Evolutionary conservation across 2,329 filamentous ascomycete genomes (phyloP), one percentile per base, ranked within the genome.

Genomic region (Colletotrichum agaves): DNA sequence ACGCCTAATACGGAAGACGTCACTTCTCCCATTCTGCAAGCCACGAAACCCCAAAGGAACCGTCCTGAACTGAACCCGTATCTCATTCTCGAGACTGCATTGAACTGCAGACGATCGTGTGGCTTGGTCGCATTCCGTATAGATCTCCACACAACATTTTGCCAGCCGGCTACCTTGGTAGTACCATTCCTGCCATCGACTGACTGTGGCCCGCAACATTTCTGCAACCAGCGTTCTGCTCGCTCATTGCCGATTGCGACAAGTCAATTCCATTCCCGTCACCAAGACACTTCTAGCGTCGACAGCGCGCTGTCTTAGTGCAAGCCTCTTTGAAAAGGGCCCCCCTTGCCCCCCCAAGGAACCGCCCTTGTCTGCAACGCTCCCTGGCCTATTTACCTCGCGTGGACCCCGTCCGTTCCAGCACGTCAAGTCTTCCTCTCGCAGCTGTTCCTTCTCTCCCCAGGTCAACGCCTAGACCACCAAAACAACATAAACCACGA

Each of bases 241-340:
- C 56, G 15, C 44, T 17, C 13, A 47, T 59, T 69, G 44, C 61
- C 56, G 64, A 70, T 69, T 69, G 60, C 65, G 55, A 60, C 68
- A 60, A 70, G 53, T 69, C 65, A 65, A 67, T 70, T 63, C 64
- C 68, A 69, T 69, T 69, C 68, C 65, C 65, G 64, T 67, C 64
- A 64, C 61, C 64, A 55, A 67, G 64, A 67, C 64, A 64, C 64
- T 67, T 64, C 61, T 64, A 67, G 64, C 61, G 64, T 47, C 21
- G 27, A 61, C 46, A 59, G 47, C 49, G 13, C 47, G 17, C 47
- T 33, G 64, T 53, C 61, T 47, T 67, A 67, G 64, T 59, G 61
- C 64, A 67, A 67, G 64, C 64, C 64, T 67, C 64, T 15, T 59
- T 47, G 12, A 19, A 39, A 37, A 37, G 12, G 35, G 35, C 35